Percentiles rank a stretch among this genome's conserved stretches.
phyloP scores from a whole-genome alignment of 768 basidiomycete genomes.

The Filobasidium wieringae region DNA sequence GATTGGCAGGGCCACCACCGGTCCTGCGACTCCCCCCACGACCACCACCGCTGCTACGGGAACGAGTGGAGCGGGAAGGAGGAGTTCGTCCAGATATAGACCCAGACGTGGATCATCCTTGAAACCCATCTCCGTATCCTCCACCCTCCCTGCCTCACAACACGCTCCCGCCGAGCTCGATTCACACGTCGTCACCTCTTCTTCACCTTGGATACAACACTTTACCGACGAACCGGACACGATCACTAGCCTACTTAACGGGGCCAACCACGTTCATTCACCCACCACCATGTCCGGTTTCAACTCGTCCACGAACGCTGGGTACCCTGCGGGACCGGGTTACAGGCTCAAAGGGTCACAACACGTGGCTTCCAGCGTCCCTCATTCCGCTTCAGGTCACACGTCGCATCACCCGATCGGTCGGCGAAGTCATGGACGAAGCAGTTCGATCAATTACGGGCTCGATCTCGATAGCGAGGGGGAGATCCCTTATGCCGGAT shows the following conservation, averaged over 20 bases:
- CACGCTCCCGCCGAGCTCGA: too few relatives aligned
- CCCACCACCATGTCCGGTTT: not conserved
- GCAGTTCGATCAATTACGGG: too few relatives aligned
- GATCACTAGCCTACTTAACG: not conserved
- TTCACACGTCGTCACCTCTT: not conserved
- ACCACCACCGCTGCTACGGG: not conserved
- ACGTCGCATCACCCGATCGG: not conserved
- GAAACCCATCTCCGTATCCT: not conserved
- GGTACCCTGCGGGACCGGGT: too few relatives aligned
- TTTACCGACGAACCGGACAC: not conserved
- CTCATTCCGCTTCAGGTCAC: not conserved
- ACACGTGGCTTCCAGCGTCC: not conserved
- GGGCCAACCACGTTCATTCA: not conserved
- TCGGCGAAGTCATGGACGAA: too few relatives aligned
- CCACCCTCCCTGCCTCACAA: not conserved
- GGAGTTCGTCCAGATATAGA: not conserved
- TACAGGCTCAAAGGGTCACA: too few relatives aligned
- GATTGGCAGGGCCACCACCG: not conserved
- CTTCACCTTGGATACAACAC: not conserved
- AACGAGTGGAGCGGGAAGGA: not conserved
- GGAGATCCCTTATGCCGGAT: not conserved
- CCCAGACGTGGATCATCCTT: not conserved
- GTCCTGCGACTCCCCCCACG: not conserved
- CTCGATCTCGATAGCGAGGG: not conserved
- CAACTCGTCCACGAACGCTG: too few relatives aligned